Percentiles rank a stretch among this genome's conserved stretches.
Evolutionary conservation across 495 filamentous ascomycete species (phyloP).

Genomic region (Symbiotaphrina buchneri): DNA sequence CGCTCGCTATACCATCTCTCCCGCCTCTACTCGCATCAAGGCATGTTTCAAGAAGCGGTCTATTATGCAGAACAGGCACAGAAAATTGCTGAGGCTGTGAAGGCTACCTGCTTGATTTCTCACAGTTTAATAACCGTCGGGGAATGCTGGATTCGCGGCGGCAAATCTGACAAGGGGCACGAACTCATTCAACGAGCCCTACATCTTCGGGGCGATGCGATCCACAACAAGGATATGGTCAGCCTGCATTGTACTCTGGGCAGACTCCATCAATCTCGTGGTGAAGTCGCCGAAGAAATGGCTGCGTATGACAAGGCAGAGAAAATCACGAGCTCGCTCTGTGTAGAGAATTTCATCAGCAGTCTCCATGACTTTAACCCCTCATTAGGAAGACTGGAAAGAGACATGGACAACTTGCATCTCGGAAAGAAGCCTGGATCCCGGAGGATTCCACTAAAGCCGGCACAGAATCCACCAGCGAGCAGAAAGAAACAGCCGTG

Average conservation of each 20-base stretch:
- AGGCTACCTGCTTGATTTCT: slow-evolving; percentile 32
- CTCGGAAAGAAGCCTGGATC: slow-evolving; percentile 1
- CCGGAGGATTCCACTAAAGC: background rate
- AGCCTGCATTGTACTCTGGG: slow-evolving; percentile 18
- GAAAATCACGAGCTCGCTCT: slow-evolving; percentile 13
- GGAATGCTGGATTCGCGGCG: slow-evolving; percentile 39
- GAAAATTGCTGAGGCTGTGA: slow-evolving; percentile 48
- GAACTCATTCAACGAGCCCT: slow-evolving; percentile 30
- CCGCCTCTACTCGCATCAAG: slow-evolving; percentile 53
- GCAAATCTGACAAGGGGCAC: slow-evolving; percentile 33
- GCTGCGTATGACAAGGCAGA: slow-evolving; percentile 19
- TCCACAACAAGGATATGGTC: slow-evolving; percentile 22
- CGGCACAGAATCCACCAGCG: background rate
- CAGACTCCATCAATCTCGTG: slow-evolving; percentile 16
- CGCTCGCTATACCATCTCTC: slow-evolving; percentile 48
- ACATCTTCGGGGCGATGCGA: slow-evolving; percentile 14
- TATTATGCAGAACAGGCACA: slow-evolving; percentile 73
- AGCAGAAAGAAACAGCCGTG: slow-evolving; percentile 1
- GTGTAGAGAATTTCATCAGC: slow-evolving; percentile 2
- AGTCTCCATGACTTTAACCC: slow-evolving; percentile 11
- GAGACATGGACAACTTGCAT: slow-evolving; percentile 1
- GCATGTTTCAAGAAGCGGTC: slow-evolving; percentile 73
- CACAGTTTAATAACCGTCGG: slow-evolving; percentile 34
- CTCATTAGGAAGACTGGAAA: slow-evolving; percentile 6
- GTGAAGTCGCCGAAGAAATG: slow-evolving; percentile 25